Evolutionary conservation across 176 grass and related monocot genomes (phyloP).

Genomic region (Oryza punctata): DNA sequence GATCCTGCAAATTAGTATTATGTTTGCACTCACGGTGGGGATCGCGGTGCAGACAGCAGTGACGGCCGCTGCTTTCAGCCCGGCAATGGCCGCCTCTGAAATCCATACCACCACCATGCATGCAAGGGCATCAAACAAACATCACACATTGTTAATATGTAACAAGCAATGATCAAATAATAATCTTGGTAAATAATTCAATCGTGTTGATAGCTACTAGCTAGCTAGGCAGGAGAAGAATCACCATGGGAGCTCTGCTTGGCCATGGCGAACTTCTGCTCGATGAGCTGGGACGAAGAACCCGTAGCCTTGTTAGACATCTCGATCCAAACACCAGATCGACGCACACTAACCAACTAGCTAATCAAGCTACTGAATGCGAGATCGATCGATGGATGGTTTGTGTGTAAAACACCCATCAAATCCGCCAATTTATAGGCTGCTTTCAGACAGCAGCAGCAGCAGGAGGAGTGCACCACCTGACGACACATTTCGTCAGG

Average conservation of each 20-base stretch:
- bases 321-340: not conserved
- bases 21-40: conserved; percentile 6
- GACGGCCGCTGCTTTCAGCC: not conserved
- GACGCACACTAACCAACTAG: not conserved
- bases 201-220: not conserved
- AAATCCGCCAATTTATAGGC: not conserved
- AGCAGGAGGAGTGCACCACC: not conserved
- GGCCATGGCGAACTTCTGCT: conserved; percentile 8
- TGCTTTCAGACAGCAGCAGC: not conserved
- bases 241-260: not conserved
- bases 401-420: not conserved
- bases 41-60: not conserved
- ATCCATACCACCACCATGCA: not conserved
- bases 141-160: not conserved
- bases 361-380: not conserved
- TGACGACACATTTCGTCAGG: not conserved
- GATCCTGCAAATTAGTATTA: too few species aligned
- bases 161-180: not conserved
- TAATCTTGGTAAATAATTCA: not conserved
- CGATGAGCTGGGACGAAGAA: not conserved
- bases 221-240: not conserved
- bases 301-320: not conserved
- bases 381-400: not conserved
- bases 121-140: not conserved
- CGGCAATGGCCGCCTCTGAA: not conserved